These are phyloP conservation scores for Tremella mesenterica DNA, from an alignment of 768 basidiomycete species.

Conservation along the genomic window DNA sequence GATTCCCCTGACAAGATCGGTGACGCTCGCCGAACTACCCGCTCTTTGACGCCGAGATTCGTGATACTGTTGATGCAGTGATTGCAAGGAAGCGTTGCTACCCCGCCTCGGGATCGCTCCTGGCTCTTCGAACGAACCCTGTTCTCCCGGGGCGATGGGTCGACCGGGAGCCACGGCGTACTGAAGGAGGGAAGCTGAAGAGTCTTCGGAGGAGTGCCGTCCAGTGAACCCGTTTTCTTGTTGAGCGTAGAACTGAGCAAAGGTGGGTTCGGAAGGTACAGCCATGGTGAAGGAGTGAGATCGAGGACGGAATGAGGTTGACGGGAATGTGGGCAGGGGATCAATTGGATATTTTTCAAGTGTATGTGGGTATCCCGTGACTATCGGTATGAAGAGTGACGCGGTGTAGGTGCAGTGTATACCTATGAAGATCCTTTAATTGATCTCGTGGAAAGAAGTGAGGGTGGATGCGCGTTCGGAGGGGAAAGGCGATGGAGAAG, in stretches of 20 bases:
- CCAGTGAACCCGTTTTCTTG: slow-evolving; percentile 14
- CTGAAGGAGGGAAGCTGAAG: neutral
- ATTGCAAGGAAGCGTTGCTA: slow-evolving; percentile 14
- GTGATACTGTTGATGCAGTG: too few relatives aligned
- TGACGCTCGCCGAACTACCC: slow-evolving; percentile 4
- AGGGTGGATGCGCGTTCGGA: too few relatives aligned
- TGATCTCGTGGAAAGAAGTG: too few relatives aligned
- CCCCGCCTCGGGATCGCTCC: slow-evolving; percentile 5
- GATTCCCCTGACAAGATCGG: slow-evolving; percentile 1
- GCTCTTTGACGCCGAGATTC: neutral
- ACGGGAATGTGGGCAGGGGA: too few relatives aligned
- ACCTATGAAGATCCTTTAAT: too few relatives aligned
- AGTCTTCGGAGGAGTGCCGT: slow-evolving; percentile 11
- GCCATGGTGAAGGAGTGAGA: slow-evolving; percentile 5
- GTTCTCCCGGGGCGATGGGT: neutral
- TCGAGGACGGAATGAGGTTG: neutral
- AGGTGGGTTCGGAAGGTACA: slow-evolving; percentile 12
- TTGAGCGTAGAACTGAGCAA: slow-evolving; percentile 23
- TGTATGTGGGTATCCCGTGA: neutral
- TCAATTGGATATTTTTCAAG: neutral
- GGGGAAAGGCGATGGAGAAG: too few relatives aligned
- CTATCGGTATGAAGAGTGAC: neutral
- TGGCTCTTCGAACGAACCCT: slow-evolving; percentile 22
- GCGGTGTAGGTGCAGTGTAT: too few relatives aligned
- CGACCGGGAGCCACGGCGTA: neutral